Conservation (phyloP, 1,139 yeast species). For the Hyphopichia buzzinii region DNA sequence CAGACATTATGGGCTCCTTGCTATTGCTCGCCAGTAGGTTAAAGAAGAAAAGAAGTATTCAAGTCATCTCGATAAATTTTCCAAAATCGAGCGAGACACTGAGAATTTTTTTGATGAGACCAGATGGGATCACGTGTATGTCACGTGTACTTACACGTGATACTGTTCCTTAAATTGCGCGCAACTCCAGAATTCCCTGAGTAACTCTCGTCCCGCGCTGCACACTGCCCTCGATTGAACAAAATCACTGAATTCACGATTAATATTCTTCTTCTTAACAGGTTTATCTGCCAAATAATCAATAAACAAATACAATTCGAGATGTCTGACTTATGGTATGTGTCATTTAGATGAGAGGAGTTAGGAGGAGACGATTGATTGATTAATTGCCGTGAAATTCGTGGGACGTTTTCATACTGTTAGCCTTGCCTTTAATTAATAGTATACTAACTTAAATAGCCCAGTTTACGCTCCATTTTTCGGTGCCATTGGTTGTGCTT, state of each 20-base stretch:
- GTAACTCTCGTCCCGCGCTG: too few relatives aligned
- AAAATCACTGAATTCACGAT: background rate
- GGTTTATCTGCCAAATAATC: background rate
- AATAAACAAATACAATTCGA: background rate
- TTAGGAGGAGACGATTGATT: too few relatives aligned
- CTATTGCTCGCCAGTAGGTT: conserved; percentile 47
- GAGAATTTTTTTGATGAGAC: too few relatives aligned
- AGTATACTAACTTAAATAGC: conserved; percentile 34
- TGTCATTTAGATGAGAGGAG: conserved; percentile 9
- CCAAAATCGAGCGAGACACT: too few relatives aligned
- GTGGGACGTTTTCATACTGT: too few relatives aligned
- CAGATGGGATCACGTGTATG: too few relatives aligned
- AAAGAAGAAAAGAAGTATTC: background rate
- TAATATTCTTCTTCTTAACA: background rate
- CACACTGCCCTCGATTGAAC: background rate
- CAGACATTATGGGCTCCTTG: conserved; percentile 77
- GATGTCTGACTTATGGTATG: conserved; percentile 61
- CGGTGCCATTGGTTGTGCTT: conserved; percentile 98
- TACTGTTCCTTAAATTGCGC: too few relatives aligned
- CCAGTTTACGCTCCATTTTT: conserved; percentile 91
- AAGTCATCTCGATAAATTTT: too few relatives aligned
- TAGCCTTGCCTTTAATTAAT: background rate
- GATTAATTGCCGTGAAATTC: background rate
- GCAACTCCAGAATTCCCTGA: too few relatives aligned
- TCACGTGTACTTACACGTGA: too few relatives aligned